Percentiles rank a stretch among this genome's conserved stretches.
These are phyloP conservation scores for Coemansia sp. DNA, from an alignment of 192 early-diverging fungal genomes.

Conservation along the genomic window DNA sequence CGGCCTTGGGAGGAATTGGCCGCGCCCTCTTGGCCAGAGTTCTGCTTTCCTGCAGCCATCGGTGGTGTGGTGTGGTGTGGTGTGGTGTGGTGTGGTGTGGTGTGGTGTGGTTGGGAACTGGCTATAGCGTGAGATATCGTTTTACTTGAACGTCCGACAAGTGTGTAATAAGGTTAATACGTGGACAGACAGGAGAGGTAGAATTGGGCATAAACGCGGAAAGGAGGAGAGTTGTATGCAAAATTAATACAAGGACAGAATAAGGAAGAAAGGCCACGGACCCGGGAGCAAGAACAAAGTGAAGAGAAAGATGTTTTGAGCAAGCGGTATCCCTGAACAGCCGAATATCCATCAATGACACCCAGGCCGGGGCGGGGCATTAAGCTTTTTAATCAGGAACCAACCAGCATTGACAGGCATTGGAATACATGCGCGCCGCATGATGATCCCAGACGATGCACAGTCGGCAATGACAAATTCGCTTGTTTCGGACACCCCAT, in stretches of 20 bases:
- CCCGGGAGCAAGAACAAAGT: background rate
- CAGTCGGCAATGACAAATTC: background rate
- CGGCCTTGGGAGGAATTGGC: background rate
- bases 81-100: too few relatives aligned
- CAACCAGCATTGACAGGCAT: slow-evolving; percentile 4
- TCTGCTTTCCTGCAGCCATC: too few relatives aligned
- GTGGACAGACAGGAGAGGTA: background rate
- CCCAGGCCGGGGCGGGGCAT: background rate
- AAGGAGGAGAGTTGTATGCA: background rate
- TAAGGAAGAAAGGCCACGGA: background rate
- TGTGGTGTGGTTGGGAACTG: background rate
- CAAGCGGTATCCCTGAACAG: background rate
- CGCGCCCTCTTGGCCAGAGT: too few relatives aligned
- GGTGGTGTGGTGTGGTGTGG: background rate
- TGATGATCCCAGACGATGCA: slow-evolving; percentile 3
- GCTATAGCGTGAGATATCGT: background rate
- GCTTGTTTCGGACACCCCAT: too few relatives aligned
- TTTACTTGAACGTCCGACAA: too few relatives aligned
- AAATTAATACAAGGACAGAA: background rate
- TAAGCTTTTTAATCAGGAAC: slow-evolving; percentile 20
- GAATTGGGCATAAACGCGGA: background rate
- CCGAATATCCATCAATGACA: background rate
- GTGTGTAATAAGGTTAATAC: too few relatives aligned
- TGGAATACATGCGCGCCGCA: slow-evolving; percentile 11
- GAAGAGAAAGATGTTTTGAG: background rate